Conservation (phyloP, 2,329 filamentous ascomycete genomes). For the Coniochaeta sp. region DNA sequence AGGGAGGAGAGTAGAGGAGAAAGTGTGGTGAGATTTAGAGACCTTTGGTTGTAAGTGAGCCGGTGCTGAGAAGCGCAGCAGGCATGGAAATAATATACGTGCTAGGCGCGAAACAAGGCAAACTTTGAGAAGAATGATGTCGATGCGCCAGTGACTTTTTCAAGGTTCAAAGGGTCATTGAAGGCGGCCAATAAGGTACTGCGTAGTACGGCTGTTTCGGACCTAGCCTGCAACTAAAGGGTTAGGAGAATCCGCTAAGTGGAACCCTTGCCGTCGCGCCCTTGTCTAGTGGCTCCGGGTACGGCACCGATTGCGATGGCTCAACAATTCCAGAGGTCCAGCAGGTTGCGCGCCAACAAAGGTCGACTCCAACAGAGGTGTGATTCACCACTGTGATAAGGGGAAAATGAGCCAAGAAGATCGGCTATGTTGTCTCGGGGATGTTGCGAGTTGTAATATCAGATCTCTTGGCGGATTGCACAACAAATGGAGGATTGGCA, state of each 20-base stretch:
- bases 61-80: background rate
- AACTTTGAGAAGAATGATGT: background rate
- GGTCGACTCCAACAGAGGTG: background rate
- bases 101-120: background rate
- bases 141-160: background rate
- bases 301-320: background rate
- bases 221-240: background rate
- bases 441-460: background rate
- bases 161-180: background rate
- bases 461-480: background rate
- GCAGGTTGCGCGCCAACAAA: background rate
- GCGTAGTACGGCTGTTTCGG: background rate
- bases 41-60: background rate
- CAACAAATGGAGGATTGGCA: background rate
- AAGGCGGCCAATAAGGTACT: background rate
- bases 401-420: background rate
- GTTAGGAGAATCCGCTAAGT: background rate
- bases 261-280: background rate
- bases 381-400: background rate
- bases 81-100: background rate
- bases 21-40: background rate
- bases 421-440: background rate
- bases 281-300: background rate
- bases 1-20: background rate
- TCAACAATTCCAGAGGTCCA: background rate